Base-by-base conservation (phyloP, 495 filamentous ascomycete species). In the Aspergillus panamensis region DNA sequence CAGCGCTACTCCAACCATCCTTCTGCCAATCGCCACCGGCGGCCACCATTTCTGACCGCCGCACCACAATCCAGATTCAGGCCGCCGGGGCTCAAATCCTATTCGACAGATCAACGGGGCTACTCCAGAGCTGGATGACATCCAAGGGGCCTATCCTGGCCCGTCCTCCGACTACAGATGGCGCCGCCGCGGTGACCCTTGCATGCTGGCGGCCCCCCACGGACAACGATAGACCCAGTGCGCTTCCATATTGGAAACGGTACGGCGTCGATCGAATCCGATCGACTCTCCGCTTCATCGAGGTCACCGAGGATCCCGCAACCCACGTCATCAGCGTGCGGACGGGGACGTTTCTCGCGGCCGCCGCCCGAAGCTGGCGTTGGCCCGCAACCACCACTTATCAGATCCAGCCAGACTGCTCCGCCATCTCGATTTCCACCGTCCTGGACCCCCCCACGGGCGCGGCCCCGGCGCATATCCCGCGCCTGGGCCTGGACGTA, bases 181-280 rank as follows among this genome's bases (percentile, higher is more conserved):
- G 6, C 32, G 6, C 12, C 32, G n/a, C 9, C 55, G 65, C 67
- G 29, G 60, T 73, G 16, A 10, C 57, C 5, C 51, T 77, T 21
- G 67, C 67, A 13, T 70, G 71, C 61, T 77, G 71, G 71, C 72
- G 74, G 10, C 71, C 73, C 16, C 79, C 78, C 16, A 89, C 86
- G 2, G 82, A 87, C 66, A 89, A 89, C 66, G 86, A 89, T 61
- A 69, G 72, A 6, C 75, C 80, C 2, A 66, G 66, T 39, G 70
- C 75, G 31, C 72, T 69, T 17, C 16, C 16, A 7, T 51, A 63
- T 21, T 78, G 77, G 77, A 54, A 63, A 21, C 59, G 63, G 16
- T 66, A 70, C 60, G 43, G 64, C n/a, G 8, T 51, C 4, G 12
- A 51, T 12, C 32, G 32, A 17, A 19, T 29, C 3, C 20, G 12